Percentiles rank a stretch among this genome's conserved stretches.
Evolutionary conservation across 371 early-diverging fungal species (phyloP).

Genomic region (Syncephalastrum monosporum): DNA sequence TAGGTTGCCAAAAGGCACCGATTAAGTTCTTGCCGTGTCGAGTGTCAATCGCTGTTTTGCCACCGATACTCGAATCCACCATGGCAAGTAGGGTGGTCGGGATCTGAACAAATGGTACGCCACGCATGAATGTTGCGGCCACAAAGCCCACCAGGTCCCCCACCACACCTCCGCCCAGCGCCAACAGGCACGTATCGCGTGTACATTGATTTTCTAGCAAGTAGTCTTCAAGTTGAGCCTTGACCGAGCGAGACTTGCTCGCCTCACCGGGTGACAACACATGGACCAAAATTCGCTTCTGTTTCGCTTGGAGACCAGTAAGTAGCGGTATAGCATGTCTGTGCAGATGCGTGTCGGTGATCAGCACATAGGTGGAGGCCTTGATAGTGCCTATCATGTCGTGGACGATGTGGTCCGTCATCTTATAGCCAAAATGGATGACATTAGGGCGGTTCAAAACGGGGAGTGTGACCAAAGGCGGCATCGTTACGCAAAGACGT

Average conservation of each 20-base stretch:
- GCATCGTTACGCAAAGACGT: not conserved
- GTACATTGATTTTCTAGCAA: constrained; percentile 79
- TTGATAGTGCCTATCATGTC: constrained; percentile 62
- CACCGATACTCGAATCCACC: constrained; percentile 96
- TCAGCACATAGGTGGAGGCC: constrained; percentile 75
- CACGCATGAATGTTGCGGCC: constrained; percentile 96
- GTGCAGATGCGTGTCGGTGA: constrained; percentile 83
- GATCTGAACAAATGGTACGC: constrained; percentile 85
- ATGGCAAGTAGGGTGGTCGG: constrained; percentile 96
- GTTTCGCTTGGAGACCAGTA: constrained; percentile 3
- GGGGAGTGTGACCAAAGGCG: constrained; percentile 16
- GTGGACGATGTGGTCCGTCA: constrained; percentile 64
- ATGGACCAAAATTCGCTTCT: constrained; percentile 59
- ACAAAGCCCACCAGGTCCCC: constrained; percentile 94
- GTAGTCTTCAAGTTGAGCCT: constrained; percentile 85
- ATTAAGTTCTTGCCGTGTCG: constrained; percentile 92
- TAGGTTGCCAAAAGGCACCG: constrained; percentile 96
- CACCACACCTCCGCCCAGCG: constrained; percentile 94
- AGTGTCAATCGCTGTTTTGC: constrained; percentile 94
- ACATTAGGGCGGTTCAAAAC: constrained; percentile 20
- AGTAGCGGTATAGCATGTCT: constrained; percentile 40
- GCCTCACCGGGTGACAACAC: constrained; percentile 84
- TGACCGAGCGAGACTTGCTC: constrained; percentile 78
- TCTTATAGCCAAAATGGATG: constrained; percentile 67
- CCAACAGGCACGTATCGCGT: constrained; percentile 87